Conservation (phyloP, 1,139 yeast species). For the Geotrichum klebahnii region DNA sequence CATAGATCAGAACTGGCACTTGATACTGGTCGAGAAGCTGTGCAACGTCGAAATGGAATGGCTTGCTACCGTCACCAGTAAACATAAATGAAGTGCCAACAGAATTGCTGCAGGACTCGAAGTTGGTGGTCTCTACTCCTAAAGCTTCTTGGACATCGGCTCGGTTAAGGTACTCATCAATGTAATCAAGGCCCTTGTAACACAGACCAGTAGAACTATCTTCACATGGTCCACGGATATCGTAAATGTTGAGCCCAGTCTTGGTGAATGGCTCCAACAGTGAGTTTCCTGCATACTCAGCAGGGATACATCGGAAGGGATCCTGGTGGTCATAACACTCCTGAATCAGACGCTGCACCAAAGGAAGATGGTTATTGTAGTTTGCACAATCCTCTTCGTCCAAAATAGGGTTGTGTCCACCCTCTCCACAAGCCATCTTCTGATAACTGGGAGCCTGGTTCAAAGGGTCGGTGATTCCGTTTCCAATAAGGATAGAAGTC, state of each 20-base stretch:
- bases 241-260: constrained; percentile 66
- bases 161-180: constrained; percentile 57
- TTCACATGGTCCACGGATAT: constrained; percentile 58
- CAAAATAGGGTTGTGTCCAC: constrained; percentile 68
- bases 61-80: constrained; percentile 60
- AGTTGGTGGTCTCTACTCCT: constrained; percentile 52
- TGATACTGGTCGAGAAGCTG: constrained; percentile 54
- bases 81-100: constrained; percentile 54
- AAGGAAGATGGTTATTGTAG: constrained; percentile 52
- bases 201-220: constrained; percentile 52
- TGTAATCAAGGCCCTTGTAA: constrained; percentile 53
- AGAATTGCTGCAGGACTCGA: constrained; percentile 53
- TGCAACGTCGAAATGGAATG: constrained; percentile 60
- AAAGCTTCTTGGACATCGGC: constrained; percentile 61
- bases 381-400: constrained; percentile 57
- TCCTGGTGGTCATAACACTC: constrained; percentile 58
- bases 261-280: constrained; percentile 51
- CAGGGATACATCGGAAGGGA: constrained; percentile 50
- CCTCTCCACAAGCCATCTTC: constrained; percentile 83
- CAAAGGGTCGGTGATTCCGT: constrained; percentile 75
- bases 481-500: constrained; percentile 71
- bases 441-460: constrained; percentile 64
- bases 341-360: constrained; percentile 52
- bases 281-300: constrained; percentile 70
- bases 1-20: constrained; percentile 76